These are phyloP conservation scores for Arxiozyma heterogenica DNA, from an alignment of 1,139 yeast species.

Conservation along the genomic window DNA sequence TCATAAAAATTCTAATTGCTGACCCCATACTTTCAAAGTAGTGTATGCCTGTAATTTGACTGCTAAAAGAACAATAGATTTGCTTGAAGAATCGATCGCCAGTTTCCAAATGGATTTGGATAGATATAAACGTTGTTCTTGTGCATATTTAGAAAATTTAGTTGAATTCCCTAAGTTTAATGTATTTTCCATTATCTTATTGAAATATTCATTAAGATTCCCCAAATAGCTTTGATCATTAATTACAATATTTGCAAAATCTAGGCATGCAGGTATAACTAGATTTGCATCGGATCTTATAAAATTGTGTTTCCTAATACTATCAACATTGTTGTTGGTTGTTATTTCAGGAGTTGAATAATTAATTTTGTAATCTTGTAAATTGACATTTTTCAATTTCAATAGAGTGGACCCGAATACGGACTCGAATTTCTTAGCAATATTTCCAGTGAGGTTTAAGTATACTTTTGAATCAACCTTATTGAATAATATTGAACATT, in stretches of 20 bases:
- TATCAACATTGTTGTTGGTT: neutral
- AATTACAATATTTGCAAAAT: neutral
- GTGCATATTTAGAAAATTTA: neutral
- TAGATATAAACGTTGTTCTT: slow-evolving; percentile 9
- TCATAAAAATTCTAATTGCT: slow-evolving; percentile 6
- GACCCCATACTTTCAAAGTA: slow-evolving; percentile 20
- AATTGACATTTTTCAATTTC: slow-evolving; percentile 8
- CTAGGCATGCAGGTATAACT: neutral
- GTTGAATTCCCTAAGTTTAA: neutral
- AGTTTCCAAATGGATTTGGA: slow-evolving; percentile 28
- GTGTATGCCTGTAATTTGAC: slow-evolving; percentile 21
- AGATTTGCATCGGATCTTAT: neutral
- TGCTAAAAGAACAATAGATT: slow-evolving; percentile 21
- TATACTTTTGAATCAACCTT: slow-evolving; percentile 24
- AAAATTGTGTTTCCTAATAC: neutral
- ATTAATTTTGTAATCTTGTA: slow-evolving; percentile 8
- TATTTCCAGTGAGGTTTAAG: slow-evolving; percentile 25
- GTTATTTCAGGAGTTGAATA: neutral
- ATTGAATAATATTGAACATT: slow-evolving; percentile 23
- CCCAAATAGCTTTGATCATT: neutral
- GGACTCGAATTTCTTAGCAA: slow-evolving; percentile 26
- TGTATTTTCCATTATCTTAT: neutral
- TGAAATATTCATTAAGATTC: neutral
- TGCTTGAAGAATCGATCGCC: slow-evolving; percentile 15
- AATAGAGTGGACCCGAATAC: slow-evolving; percentile 20